These are phyloP conservation scores for Plasmodium gallinaceum DNA, from an alignment of 169 alveolate genomes.

Conservation along the genomic window DNA sequence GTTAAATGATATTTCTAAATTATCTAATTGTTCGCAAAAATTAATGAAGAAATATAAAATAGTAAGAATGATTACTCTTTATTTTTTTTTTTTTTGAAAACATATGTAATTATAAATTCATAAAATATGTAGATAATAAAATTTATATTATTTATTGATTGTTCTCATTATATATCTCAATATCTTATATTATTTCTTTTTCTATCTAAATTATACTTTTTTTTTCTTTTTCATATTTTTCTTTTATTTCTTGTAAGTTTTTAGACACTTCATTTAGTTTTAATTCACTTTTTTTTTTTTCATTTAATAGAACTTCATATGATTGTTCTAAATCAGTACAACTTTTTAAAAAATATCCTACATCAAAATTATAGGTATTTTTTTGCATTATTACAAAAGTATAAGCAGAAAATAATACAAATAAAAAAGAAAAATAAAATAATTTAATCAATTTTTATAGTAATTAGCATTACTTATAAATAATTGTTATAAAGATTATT, in stretches of 20 bases:
- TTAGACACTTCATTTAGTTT: slow-evolving; percentile 33
- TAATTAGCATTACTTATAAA: too few species aligned
- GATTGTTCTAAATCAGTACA: slow-evolving; percentile 64
- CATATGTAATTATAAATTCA: background rate
- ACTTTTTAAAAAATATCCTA: slow-evolving; percentile 48
- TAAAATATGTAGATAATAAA: background rate
- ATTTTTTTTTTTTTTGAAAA: too few species aligned
- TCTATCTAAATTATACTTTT: slow-evolving; percentile 50
- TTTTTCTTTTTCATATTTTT: slow-evolving; percentile 71
- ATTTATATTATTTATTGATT: too few species aligned
- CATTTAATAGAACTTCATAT: slow-evolving; percentile 48
- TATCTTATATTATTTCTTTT: background rate
- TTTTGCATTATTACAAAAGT: slow-evolving; percentile 9
- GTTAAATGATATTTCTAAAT: slow-evolving; percentile 31
- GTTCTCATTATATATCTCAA: background rate
- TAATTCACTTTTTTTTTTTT: slow-evolving; percentile 56
- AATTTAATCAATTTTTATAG: background rate
- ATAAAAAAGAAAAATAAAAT: background rate
- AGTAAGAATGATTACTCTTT: too few species aligned
- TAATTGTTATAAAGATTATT: too few species aligned
- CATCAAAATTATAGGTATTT: slow-evolving; percentile 20
- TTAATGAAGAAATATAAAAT: background rate
- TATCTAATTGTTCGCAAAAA: slow-evolving; percentile 4
- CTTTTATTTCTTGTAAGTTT: slow-evolving; percentile 39
- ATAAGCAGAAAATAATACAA: background rate